Conservation (phyloP, 176 grass and related monocot genomes). For the Neostapfia colusana region DNA sequence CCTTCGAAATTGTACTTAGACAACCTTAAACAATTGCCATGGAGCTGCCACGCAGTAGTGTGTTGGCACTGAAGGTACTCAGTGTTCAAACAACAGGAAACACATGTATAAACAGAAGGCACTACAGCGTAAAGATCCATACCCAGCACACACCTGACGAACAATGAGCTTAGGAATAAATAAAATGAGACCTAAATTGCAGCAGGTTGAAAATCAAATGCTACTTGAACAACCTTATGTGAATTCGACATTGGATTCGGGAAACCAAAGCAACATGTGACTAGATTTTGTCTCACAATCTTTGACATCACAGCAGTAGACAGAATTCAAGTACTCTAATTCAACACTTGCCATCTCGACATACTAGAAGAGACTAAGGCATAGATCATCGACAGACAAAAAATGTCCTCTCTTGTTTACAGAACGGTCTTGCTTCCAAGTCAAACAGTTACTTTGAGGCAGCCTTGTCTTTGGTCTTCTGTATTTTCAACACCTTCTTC, state of each 20-base stretch:
- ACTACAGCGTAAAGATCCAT: neutral
- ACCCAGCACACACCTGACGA: neutral
- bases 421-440: conserved; percentile 30
- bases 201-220: neutral
- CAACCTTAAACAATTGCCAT: no score
- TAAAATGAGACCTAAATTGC: neutral
- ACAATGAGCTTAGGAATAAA: neutral
- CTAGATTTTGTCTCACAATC: conserved; percentile 53
- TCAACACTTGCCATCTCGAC: conserved; percentile 39
- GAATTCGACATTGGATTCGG: neutral
- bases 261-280: neutral
- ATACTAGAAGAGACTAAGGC: conserved; percentile 50
- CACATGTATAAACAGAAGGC: neutral
- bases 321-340: conserved; percentile 47
- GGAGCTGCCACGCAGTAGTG: no score
- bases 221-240: neutral
- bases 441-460: conserved; percentile 49
- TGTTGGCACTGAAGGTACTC: no score
- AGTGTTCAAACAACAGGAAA: no score
- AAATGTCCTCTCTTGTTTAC: conserved; percentile 57
- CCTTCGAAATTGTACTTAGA: no score
- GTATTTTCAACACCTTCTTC: conserved; percentile 96
- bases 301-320: conserved; percentile 40
- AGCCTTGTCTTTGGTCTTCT: conserved; percentile 48
- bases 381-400: conserved; percentile 56